Percentiles rank a stretch among this genome's conserved stretches.
Evolutionary conservation across 129 eudicot species (phyloP).

Genomic region (Centaurea solstitialis): DNA sequence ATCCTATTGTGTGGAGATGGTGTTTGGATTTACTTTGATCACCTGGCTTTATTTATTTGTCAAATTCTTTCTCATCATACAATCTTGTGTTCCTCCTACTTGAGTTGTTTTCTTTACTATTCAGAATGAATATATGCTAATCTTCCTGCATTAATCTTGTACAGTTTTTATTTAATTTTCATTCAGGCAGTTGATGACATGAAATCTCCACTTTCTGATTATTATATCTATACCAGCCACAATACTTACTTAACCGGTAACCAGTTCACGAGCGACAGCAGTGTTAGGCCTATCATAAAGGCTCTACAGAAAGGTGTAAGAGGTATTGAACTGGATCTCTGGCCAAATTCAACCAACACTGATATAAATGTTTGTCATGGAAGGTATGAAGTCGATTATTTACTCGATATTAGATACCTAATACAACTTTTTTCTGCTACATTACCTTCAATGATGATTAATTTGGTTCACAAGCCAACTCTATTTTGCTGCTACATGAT

Average conservation of each 20-base stretch:
- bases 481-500: neutral
- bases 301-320: conserved; percentile 48
- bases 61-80: neutral
- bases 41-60: neutral
- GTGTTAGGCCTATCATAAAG: conserved; percentile 48
- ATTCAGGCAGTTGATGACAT: conserved; percentile 53
- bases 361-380: conserved; percentile 59
- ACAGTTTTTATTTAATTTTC: neutral
- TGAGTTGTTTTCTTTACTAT: neutral
- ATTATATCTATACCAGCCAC: conserved; percentile 61
- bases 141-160: neutral
- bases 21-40: neutral
- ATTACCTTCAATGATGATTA: conserved; percentile 5
- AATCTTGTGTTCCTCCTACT: neutral
- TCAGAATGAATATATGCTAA: neutral
- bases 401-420: neutral
- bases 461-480: neutral
- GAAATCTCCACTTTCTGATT: conserved; percentile 56
- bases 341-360: conserved; percentile 52
- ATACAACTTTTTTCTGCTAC: neutral
- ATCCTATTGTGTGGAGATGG: neutral
- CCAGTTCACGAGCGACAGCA: conserved; percentile 54
- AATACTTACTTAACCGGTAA: conserved; percentile 68
- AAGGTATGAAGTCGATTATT: conserved; percentile 36
- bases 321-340: conserved; percentile 52